phyloP scores from a whole-genome alignment of 495 filamentous ascomycete genomes.

The Talaromyces borbonicus region DNA sequence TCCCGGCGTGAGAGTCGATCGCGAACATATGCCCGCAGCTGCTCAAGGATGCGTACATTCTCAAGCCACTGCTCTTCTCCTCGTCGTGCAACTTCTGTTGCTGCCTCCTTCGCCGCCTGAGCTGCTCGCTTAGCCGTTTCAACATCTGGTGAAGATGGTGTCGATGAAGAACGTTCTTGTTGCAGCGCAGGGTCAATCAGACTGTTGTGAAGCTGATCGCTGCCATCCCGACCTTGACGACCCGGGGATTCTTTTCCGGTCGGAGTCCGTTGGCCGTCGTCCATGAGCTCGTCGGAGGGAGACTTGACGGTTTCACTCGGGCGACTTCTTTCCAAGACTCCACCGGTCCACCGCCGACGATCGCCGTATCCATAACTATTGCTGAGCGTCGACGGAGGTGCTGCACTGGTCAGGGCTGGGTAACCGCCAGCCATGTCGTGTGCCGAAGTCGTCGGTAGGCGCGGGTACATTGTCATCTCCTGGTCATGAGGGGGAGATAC shows the following conservation, averaged over 20 bases:
- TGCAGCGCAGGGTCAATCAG: conserved; percentile 47
- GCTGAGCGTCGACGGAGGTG: conserved; percentile 68
- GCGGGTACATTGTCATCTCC: conserved; percentile 70
- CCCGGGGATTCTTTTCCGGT: conserved; percentile 28
- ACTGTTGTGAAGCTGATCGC: conserved; percentile 34
- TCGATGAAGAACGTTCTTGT: conserved; percentile 17
- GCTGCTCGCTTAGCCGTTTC: conserved; percentile 35
- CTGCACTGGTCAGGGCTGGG: conserved; percentile 51
- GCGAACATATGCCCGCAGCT: conserved; percentile 57
- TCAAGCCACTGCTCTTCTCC: conserved; percentile 72
- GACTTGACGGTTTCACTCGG: conserved; percentile 29
- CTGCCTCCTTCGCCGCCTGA: conserved; percentile 34
- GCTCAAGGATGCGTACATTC: conserved; percentile 72
- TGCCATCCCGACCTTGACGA: conserved; percentile 28
- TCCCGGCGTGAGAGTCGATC: conserved; percentile 54
- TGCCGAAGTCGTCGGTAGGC: conserved; percentile 63
- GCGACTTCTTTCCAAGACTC: conserved; percentile 68
- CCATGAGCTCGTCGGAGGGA: conserved; percentile 37
- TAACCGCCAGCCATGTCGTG: conserved; percentile 47
- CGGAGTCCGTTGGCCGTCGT: conserved; percentile 39
- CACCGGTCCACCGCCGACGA: conserved; percentile 78
- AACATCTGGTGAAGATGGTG: conserved; percentile 25
- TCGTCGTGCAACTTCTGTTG: conserved; percentile 37
- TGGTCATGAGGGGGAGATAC: conserved; percentile 57
- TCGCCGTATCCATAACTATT: conserved; percentile 71